Percentiles rank a stretch among this genome's conserved stretches.
These are phyloP conservation scores for Pezicula rhizophila DNA, from an alignment of 2,329 filamentous ascomycete genomes.

Conservation along the genomic window DNA sequence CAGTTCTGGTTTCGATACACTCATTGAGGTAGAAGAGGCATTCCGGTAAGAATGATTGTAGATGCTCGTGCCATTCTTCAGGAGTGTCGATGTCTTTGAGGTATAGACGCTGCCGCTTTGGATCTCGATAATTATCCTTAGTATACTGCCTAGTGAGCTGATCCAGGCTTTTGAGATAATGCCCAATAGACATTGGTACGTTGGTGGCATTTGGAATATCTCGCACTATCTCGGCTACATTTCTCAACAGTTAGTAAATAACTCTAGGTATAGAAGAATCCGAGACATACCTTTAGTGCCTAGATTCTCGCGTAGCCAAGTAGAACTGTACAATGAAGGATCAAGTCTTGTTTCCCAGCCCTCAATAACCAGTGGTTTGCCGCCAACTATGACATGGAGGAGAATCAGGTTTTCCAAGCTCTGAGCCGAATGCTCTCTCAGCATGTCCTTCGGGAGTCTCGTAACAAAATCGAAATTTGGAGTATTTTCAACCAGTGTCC, in stretches of 20 bases:
- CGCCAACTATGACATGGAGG: constrained; percentile 77
- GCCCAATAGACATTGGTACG: constrained; percentile 78
- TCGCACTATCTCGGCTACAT: constrained; percentile 72
- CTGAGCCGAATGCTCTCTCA: constrained; percentile 68
- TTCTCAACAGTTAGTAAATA: constrained; percentile 15
- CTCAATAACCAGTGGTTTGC: constrained; percentile 85
- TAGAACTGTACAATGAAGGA: constrained; percentile 67
- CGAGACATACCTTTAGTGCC: constrained; percentile 66
- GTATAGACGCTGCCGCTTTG: constrained; percentile 79
- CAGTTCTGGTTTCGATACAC: constrained; percentile 51
- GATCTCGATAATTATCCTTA: constrained; percentile 68
- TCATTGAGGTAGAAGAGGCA: constrained; percentile 89
- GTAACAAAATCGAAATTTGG: constrained; percentile 84
- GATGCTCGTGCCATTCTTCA: constrained; percentile 72
- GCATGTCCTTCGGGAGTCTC: constrained; percentile 71
- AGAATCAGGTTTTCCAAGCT: constrained; percentile 81
- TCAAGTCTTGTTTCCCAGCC: constrained; percentile 76
- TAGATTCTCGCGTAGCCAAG: constrained; percentile 75
- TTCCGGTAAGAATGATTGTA: constrained; percentile 72
- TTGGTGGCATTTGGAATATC: constrained; percentile 69
- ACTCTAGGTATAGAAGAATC: not conserved
- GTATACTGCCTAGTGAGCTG: constrained; percentile 80
- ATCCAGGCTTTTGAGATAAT: constrained; percentile 85
- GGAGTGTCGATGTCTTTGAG: constrained; percentile 97
- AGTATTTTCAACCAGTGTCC: constrained; percentile 66